Evolutionary conservation across 2,329 filamentous ascomycete genomes (phyloP), one percentile per base, ranked within the genome.

Genomic region (Ophiostoma populinum): DNA sequence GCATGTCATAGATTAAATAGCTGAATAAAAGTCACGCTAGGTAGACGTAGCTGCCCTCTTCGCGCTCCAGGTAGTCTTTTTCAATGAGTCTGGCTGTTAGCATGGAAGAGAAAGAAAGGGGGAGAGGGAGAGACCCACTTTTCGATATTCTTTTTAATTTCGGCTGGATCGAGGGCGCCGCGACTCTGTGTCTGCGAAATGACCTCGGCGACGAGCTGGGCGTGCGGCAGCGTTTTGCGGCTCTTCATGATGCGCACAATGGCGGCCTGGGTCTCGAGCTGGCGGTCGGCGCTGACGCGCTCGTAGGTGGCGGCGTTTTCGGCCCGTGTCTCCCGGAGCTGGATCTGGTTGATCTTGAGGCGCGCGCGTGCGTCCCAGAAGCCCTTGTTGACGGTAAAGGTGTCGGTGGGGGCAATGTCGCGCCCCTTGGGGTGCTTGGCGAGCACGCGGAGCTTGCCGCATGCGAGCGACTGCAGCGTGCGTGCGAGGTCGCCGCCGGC

Each of bases 301-400:
- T 93, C 79, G 55, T 95, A 85, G 1, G 86, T 95, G 47, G 80
- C 82, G 55, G 85, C 80, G 58, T 94, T 94, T 57, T 98, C 90
- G 50, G 87, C 80, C 48, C 80, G 80, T 1, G 90, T 95, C 58
- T 98, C 90, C 57, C 90, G 92, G 34, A 94, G 69, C 57, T 98
- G 90, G 46, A 98, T 90, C 57, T 94, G 87, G 58, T 95, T 98
- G 62, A 98, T 94, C 62, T 98, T 98, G 58, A 98, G 76, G 38
- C 85, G 75, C 55, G 81, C 80, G 55, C 90, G 92, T n/a, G n/a
- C n/a, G n/a, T n/a, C n/a, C n/a, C n/a, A n/a, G n/a, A n/a, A n/a
- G n/a, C n/a, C 13, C 18, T 32, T 32, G 15, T 75, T 67, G 50
- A 94, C 79, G 3, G 61, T 61, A 55, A 98, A 98, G 12, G 75